Base-by-base conservation (phyloP, 257 asterid species). In the Fraxinus excelsior region DNA sequence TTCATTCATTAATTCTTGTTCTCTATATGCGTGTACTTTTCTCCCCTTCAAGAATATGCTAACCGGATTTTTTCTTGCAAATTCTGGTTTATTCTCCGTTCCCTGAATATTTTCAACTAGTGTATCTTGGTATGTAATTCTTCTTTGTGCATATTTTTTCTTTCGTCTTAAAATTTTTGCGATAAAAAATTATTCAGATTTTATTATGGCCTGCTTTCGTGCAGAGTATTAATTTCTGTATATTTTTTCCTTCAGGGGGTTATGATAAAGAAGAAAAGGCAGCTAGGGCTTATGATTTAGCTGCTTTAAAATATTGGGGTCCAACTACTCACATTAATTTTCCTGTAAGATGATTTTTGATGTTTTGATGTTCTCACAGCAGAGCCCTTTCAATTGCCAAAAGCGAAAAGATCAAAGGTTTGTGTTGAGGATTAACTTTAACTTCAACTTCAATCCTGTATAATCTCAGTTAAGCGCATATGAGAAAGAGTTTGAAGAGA, bases 281-380 rank as follows among this genome's bases (percentile, higher is more conserved):
- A 76, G 98, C 98, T 7, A 79, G 91, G 58, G 97, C 98, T 71
- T 93, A 93, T 83, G 97, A 91, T 88, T 85, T 93, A 79, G 98
- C 98, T 75, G 98, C 98, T 58, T 82, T 93, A 81, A 93, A 93
- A 67, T 93, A 93, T 70, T 93, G 98, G 97, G 97, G 98, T 78
- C 88, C 96, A 13, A 81, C 92, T 5, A 90, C 97, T 80, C 96
- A 91, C 65, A 87, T 86, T 19, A 93, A 93, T 82, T 93, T 89
- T 76, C 86, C 97, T 14, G 98, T 93, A 76, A 81, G 86, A 74
- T 67, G 4, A 1, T 32, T 44, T 74, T 32, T 16, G 6, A 42
- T 37, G 28, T 3, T 29, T 23, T 21, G 5, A 21, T 18, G 46
- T 8, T 38, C 46, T 38, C 13, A 38, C 46, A 9, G 46, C 9